Evolutionary conservation across 108 stramenopile genomes (phyloP).

Genomic region (Craspedostauros australis): DNA sequence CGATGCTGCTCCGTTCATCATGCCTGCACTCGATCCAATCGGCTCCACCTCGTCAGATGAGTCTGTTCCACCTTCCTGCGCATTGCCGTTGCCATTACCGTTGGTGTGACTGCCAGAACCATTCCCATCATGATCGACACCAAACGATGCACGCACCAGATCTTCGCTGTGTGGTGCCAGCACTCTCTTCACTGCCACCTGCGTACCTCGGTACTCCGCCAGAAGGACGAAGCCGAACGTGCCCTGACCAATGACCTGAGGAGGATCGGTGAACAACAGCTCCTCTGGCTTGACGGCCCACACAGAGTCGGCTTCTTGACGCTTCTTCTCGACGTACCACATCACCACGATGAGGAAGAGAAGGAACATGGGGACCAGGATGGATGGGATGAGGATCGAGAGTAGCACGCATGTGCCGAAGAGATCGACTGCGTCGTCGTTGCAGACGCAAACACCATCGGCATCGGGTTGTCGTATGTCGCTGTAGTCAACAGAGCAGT

Average conservation of each 20-base stretch:
- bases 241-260: conserved; percentile 17
- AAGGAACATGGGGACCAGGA: conserved; percentile 4
- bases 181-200: conserved; percentile 24
- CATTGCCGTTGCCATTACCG: too few relatives aligned
- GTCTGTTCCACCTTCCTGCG: too few relatives aligned
- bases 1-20: too few relatives aligned
- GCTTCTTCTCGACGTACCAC: conserved; percentile 17
- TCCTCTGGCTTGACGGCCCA: conserved; percentile 30
- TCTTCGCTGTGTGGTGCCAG: not conserved
- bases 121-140: too few relatives aligned
- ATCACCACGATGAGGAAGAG: conserved; percentile 12
- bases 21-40: too few relatives aligned
- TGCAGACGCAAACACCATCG: not conserved
- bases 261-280: conserved; percentile 23
- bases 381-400: not conserved
- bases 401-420: not conserved
- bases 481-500: not conserved
- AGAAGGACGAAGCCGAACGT: conserved; percentile 23
- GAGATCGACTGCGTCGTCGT: not conserved
- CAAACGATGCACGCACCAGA: too few relatives aligned
- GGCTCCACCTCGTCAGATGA: too few relatives aligned
- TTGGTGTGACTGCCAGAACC: too few relatives aligned
- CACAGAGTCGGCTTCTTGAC: conserved; percentile 20
- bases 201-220: conserved; percentile 21
- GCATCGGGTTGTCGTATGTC: not conserved